These are phyloP conservation scores for Sclerotinia sclerotiorum DNA, from an alignment of 2,329 filamentous ascomycete genomes.

Conservation along the genomic window DNA sequence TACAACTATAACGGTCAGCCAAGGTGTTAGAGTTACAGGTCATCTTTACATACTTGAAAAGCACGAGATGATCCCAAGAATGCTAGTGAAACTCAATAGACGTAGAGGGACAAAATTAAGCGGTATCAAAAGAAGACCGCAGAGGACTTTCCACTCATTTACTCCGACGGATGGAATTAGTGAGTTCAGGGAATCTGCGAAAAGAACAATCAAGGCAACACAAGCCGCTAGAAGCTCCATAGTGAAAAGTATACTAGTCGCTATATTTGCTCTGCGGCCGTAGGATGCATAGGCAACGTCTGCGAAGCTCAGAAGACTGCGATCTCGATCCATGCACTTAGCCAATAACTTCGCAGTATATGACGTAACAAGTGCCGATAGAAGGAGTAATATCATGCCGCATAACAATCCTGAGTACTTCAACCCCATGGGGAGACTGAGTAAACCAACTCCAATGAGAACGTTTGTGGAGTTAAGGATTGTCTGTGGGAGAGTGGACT, in stretches of 20 bases:
- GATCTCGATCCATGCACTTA: conserved; percentile 85
- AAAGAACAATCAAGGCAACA: conserved; percentile 88
- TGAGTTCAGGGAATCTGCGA: conserved; percentile 82
- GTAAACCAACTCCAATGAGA: conserved; percentile 82
- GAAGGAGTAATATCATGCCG: conserved; percentile 71
- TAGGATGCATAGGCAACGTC: conserved; percentile 91
- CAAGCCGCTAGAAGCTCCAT: conserved; percentile 84
- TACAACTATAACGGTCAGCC: conserved; percentile 60
- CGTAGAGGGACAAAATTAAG: conserved; percentile 83
- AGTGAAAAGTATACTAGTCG: conserved; percentile 83
- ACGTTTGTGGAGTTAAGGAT: conserved; percentile 87
- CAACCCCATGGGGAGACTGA: conserved; percentile 85
- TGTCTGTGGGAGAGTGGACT: conserved; percentile 93
- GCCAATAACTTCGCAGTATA: conserved; percentile 86
- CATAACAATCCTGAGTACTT: conserved; percentile 87
- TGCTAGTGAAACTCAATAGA: conserved; percentile 83
- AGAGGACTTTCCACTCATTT: conserved; percentile 80
- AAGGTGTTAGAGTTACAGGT: neutral
- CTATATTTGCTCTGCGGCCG: conserved; percentile 74
- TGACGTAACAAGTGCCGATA: conserved; percentile 72
- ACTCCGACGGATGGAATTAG: conserved; percentile 71
- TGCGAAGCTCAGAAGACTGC: conserved; percentile 86
- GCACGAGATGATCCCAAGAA: conserved; percentile 88
- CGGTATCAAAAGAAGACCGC: conserved; percentile 74
- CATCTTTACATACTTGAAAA: conserved; percentile 69